A percentile compares a stretch with the other conserved stretches of the same genome.
phyloP scores from a whole-genome alignment of 2,329 filamentous ascomycete species.

The Zymoseptoria brevis region DNA sequence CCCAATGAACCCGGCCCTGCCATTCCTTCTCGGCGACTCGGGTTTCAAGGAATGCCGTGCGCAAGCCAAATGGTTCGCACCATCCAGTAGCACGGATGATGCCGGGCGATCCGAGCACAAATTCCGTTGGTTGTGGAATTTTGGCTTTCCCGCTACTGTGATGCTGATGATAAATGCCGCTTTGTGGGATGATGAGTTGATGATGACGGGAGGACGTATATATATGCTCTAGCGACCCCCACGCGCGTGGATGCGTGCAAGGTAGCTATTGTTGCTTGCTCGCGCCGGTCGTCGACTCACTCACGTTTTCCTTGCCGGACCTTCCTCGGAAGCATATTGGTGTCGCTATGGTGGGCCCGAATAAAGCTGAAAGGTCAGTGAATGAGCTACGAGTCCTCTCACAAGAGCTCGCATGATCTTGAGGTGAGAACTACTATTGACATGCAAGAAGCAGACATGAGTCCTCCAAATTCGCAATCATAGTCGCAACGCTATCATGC shows the following conservation, averaged over 20 bases:
- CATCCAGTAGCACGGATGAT: neutral
- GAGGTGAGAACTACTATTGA: neutral
- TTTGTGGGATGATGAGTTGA: neutral
- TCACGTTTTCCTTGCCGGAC: neutral
- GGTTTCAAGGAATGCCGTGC: neutral
- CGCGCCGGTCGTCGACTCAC: neutral
- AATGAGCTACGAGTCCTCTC: neutral
- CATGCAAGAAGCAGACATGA: neutral
- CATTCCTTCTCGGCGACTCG: neutral
- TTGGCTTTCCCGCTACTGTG: neutral
- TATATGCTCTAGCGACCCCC: neutral
- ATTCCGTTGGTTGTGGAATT: neutral
- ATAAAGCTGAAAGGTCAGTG: neutral
- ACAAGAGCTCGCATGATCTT: neutral
- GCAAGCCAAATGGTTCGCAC: neutral
- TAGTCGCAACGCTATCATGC: constrained; percentile 18
- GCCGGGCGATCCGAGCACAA: neutral
- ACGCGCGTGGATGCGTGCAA: neutral
- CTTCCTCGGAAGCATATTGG: neutral
- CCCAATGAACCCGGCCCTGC: neutral
- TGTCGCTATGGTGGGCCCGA: neutral
- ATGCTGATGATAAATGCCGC: neutral
- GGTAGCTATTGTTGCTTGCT: neutral
- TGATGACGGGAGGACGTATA: neutral
- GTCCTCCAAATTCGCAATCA: constrained; percentile 10